phyloP scores from a whole-genome alignment of 495 filamentous ascomycete genomes.

The Penicilliopsis zonata region DNA sequence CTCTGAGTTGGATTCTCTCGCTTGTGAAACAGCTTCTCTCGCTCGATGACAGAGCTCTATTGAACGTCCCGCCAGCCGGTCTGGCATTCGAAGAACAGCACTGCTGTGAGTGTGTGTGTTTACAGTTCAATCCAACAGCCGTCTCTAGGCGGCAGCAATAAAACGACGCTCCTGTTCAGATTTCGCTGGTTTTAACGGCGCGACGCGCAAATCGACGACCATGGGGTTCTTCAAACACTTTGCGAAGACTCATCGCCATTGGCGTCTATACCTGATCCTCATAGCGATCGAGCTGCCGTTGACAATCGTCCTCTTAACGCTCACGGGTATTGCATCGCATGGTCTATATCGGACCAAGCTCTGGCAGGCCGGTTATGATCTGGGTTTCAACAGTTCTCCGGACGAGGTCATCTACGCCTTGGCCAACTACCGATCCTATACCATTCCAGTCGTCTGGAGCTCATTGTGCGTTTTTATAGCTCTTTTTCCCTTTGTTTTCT shows the following conservation, averaged over 20 bases:
- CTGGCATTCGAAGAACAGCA: constrained; percentile 16
- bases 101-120: no score
- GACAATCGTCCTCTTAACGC: constrained; percentile 56
- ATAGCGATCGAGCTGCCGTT: constrained; percentile 59
- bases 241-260: constrained; percentile 51
- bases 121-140: no score
- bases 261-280: constrained; percentile 49
- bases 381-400: constrained; percentile 77
- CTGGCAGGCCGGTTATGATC: constrained; percentile 70
- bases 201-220: no score
- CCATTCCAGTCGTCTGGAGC: constrained; percentile 70
- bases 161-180: no score
- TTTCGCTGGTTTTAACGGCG: no score
- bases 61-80: constrained; percentile 30
- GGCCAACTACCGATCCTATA: constrained; percentile 59
- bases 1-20: no score
- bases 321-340: constrained; percentile 73
- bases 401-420: constrained; percentile 58
- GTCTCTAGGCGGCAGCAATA: no score
- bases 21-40: no score
- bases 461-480: constrained; percentile 47
- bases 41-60: no score
- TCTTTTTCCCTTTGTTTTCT: no score
- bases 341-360: constrained; percentile 66
- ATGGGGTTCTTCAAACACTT: constrained; percentile 13